phyloP scores from a whole-genome alignment of 202 grass and related monocot genomes.

The Carex sylvatica region DNA sequence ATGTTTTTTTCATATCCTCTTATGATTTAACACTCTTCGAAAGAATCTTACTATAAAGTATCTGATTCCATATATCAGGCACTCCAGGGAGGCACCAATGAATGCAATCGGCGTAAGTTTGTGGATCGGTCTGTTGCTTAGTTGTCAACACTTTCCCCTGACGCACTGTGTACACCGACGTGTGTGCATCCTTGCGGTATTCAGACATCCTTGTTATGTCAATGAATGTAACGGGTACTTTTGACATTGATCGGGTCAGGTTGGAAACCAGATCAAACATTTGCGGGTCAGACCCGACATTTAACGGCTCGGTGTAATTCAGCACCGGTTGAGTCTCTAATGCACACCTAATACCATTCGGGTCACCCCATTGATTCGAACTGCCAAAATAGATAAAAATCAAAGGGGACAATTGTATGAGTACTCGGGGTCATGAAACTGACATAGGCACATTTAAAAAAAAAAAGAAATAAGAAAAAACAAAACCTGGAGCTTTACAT shows the following conservation, averaged over 20 bases:
- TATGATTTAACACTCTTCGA: conserved; percentile 22
- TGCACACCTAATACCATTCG: conserved; percentile 49
- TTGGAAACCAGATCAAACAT: conserved; percentile 44
- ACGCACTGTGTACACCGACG: conserved; percentile 49
- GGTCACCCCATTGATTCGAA: conserved; percentile 63
- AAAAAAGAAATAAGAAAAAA: not conserved
- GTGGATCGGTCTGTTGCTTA: conserved; percentile 53
- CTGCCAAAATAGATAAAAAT: conserved; percentile 32
- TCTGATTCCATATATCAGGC: conserved; percentile 82
- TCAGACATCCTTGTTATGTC: conserved; percentile 83
- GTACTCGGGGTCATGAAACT: not conserved
- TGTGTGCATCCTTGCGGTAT: conserved; percentile 92
- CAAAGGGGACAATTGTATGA: not conserved
- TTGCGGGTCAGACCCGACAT: conserved; percentile 48
- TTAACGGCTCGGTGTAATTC: conserved; percentile 40
- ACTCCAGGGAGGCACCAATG: conserved; percentile 92
- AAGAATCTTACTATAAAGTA: conserved; percentile 69
- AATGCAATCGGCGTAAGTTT: conserved; percentile 74
- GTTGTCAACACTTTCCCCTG: conserved; percentile 62
- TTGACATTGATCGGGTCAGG: conserved; percentile 35
- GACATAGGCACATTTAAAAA: not conserved
- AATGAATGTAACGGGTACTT: conserved; percentile 45
- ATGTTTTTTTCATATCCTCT: not conserved
- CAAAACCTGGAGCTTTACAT: not conserved
- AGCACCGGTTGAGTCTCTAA: conserved; percentile 66